A percentile compares a stretch with the other conserved stretches of the same genome.
Conservation (phyloP, 495 filamentous ascomycete genomes). For the Penicillium riverlandense region DNA sequence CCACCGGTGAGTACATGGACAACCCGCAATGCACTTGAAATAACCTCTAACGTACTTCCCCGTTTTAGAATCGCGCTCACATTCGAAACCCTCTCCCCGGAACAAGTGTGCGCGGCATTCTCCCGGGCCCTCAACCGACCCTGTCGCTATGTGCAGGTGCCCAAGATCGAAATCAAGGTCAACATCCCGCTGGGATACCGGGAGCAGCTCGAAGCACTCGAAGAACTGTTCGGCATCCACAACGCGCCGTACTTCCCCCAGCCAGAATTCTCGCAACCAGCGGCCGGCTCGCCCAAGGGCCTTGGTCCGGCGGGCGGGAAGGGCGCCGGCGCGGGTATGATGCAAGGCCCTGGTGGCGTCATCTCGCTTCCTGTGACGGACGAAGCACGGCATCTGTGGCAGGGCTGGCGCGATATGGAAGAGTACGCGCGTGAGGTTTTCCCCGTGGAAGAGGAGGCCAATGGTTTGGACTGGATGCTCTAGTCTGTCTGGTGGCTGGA, state of each 20-base stretch:
- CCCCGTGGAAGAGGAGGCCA: slow-evolving; percentile 86
- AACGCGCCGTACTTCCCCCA: slow-evolving; percentile 61
- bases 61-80: slow-evolving; percentile 71
- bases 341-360: slow-evolving; percentile 50
- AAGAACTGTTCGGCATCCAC: slow-evolving; percentile 52
- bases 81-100: slow-evolving; percentile 81
- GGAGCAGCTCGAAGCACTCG: slow-evolving; percentile 72
- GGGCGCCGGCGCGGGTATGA: slow-evolving; percentile 51
- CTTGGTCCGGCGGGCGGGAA: slow-evolving; percentile 55
- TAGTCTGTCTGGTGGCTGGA: slow-evolving; percentile 3
- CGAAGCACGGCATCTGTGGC: slow-evolving; percentile 75
- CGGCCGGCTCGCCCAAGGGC: slow-evolving; percentile 40
- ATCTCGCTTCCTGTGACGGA: slow-evolving; percentile 52
- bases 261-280: slow-evolving; percentile 39
- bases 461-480: slow-evolving; percentile 88
- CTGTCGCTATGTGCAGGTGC: slow-evolving; percentile 67
- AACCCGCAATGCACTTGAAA: background rate
- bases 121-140: slow-evolving; percentile 67
- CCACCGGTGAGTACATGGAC: slow-evolving; percentile 52
- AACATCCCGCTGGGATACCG: slow-evolving; percentile 84
- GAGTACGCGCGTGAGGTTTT: slow-evolving; percentile 96
- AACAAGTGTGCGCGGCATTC: slow-evolving; percentile 75
- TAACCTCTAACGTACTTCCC: slow-evolving; percentile 1
- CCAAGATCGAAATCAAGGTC: slow-evolving; percentile 72
- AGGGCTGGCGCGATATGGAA: slow-evolving; percentile 83